Percentiles rank a stretch among this genome's conserved stretches.
These are phyloP conservation scores for Tolypocladium cylindrosporum DNA, from an alignment of 2,329 filamentous ascomycete genomes.

Conservation along the genomic window DNA sequence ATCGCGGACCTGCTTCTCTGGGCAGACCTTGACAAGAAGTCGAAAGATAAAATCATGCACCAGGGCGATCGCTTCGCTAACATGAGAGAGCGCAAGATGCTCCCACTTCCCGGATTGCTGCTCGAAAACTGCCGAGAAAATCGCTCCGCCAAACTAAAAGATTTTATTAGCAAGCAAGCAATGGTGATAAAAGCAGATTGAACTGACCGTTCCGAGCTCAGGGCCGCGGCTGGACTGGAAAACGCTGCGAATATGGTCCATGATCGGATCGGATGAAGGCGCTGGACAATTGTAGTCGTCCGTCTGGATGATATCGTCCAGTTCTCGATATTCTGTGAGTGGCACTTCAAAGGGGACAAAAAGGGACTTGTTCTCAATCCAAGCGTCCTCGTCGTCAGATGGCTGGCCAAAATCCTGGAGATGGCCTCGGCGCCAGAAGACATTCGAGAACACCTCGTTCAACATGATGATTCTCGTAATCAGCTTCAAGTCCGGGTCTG, in stretches of 20 bases:
- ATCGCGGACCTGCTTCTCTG: conserved; percentile 28
- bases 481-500: conserved; percentile 17
- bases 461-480: conserved; percentile 27
- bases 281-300: neutral
- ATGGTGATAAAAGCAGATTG: no score
- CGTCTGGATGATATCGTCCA: conserved; percentile 1
- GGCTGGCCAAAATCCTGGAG: no score
- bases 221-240: conserved; percentile 3
- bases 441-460: conserved; percentile 23
- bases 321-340: conserved; percentile 1
- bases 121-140: conserved; percentile 37
- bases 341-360: neutral
- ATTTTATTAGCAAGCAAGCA: neutral
- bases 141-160: conserved; percentile 22
- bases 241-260: conserved; percentile 13
- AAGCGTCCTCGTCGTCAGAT: no score
- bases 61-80: conserved; percentile 37
- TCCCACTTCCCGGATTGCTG: conserved; percentile 46
- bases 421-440: conserved; percentile 10
- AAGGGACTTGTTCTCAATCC: no score
- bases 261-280: neutral
- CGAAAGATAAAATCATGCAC: conserved; percentile 42
- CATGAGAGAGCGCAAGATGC: conserved; percentile 33
- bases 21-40: conserved; percentile 31
- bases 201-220: conserved; percentile 4